Evolutionary conservation across 768 basidiomycete species (phyloP), one percentile per base, ranked within the genome.

Genomic region (Kwoniella sp.): DNA sequence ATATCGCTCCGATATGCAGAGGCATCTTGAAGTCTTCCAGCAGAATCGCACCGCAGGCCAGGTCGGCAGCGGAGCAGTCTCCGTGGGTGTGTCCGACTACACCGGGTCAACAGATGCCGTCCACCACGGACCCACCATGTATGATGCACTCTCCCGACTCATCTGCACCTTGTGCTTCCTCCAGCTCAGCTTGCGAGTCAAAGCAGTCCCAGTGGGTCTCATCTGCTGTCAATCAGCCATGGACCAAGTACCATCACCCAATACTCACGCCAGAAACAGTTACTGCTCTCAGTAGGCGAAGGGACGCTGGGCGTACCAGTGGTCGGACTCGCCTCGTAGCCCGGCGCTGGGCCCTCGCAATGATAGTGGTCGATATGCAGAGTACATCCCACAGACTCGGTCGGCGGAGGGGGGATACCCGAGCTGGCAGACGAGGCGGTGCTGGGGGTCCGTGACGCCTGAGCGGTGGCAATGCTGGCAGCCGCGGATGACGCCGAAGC

Each of bases 191-290:
- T 12, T 52, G 48, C 3, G 60, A 54, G 19, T 56, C 53, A 5
- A 47, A 54, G 39, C 67, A 69, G 50, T 69, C 64, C 56, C 62
- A 69, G 44, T 69, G 67, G 22, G 47, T 59, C 37, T 59, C 57
- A 41, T 59, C 57, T 58, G 31, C 19, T 3, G 3, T 36, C n/a
- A 46, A 32, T 5, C n/a, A 39, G 36, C 34, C 7, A 5, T n/a
- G 34, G 15, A n/a, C 2, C 17, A 27, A 25, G 44, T 20, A 44
- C 12, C 17, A 7, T 27, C 22, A 22, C 14, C 14, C 34, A 12
- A 36, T 29, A 60, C 62, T 58, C 41, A 65, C 63, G 63, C 57
- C 57, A 60, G 26, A 52, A 49, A 46, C 65, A 67, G 10, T 58
- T 51, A 15, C 50, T 36, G 27, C 65, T 60, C 44, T 60, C 53